These are phyloP conservation scores for Protomyces lactucae-debilis DNA, from an alignment of 1,139 yeast genomes.

Conservation along the genomic window DNA sequence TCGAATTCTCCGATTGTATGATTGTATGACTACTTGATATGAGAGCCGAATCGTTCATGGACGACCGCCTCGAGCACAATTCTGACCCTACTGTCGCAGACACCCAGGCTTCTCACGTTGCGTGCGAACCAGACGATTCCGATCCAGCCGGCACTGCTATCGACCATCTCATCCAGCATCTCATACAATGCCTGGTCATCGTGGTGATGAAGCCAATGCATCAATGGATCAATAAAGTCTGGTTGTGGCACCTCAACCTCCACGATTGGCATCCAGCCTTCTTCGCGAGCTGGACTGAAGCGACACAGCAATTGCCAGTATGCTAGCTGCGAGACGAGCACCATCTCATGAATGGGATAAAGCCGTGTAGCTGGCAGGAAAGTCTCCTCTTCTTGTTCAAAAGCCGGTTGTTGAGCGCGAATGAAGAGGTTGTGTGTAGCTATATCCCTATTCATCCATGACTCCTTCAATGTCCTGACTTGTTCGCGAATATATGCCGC, in stretches of 20 bases:
- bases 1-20: too few relatives aligned
- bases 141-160: not conserved
- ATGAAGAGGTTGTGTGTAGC: not conserved
- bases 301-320: not conserved
- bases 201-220: not conserved
- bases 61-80: not conserved
- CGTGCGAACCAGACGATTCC: not conserved
- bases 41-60: not conserved
- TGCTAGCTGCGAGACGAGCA: not conserved
- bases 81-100: not conserved
- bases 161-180: not conserved
- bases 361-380: not conserved
- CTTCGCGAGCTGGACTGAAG: not conserved
- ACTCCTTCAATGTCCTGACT: not conserved
- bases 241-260: not conserved
- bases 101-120: not conserved
- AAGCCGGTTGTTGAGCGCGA: not conserved
- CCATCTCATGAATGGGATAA: not conserved
- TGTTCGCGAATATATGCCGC: not conserved
- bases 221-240: not conserved
- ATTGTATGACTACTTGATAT: too few relatives aligned
- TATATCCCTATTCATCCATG: not conserved
- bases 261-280: not conserved
- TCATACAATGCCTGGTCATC: not conserved
- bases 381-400: not conserved